Evolutionary conservation across 202 grass and related monocot species (phyloP).

Genomic region (Hordeum pubiflorum): DNA sequence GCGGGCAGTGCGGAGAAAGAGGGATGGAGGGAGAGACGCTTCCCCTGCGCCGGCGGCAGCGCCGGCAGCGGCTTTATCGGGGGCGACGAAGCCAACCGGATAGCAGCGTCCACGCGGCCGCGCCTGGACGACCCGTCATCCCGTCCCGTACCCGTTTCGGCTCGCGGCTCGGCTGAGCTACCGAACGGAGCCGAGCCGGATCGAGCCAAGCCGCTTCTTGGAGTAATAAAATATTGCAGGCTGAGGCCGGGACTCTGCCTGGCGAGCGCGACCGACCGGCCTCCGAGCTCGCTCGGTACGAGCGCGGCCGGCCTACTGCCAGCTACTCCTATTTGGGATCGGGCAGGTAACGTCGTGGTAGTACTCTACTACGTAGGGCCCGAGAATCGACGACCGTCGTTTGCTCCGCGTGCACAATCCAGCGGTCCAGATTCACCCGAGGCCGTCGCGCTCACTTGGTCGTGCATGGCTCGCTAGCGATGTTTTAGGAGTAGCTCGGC

Average conservation of each 20-base stretch:
- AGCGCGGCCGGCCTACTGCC: not conserved
- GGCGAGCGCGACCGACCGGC: not conserved
- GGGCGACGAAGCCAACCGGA: conserved; percentile 8
- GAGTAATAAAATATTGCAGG: too few species aligned
- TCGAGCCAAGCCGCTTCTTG: not conserved
- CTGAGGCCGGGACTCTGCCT: too few species aligned
- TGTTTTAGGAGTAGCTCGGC: not conserved
- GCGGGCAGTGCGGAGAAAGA: conserved; percentile 5
- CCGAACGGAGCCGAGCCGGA: not conserved
- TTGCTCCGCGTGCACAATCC: not conserved
- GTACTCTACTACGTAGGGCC: too few species aligned
- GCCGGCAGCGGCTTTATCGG: conserved; percentile 38
- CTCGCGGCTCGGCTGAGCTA: not conserved
- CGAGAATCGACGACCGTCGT: not conserved
- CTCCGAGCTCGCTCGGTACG: not conserved
- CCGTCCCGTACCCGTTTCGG: not conserved
- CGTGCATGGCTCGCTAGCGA: not conserved
- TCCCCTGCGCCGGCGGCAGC: conserved; percentile 22
- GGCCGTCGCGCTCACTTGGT: not conserved
- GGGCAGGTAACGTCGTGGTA: too few species aligned
- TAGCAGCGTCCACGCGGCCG: not conserved
- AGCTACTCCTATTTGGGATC: not conserved
- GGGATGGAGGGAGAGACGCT: not conserved
- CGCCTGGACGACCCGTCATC: not conserved
- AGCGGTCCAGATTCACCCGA: not conserved